phyloP scores from a whole-genome alignment of 305 asterid genomes.

The Fraxinus latifolia region DNA sequence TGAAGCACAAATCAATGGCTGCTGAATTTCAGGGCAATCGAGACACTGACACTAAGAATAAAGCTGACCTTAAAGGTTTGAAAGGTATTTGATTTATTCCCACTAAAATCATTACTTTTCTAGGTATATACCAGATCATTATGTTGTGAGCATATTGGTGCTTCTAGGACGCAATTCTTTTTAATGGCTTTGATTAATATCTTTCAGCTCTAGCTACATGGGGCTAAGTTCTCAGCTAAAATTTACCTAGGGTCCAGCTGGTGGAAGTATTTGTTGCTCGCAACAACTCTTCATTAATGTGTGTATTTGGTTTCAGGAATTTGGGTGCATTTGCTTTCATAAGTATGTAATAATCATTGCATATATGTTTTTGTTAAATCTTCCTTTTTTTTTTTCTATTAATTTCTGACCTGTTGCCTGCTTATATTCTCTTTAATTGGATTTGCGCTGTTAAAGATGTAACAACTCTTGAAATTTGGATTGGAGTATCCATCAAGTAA shows the following conservation, averaged over 20 bases:
- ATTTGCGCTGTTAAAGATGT: not conserved
- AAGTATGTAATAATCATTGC: not conserved
- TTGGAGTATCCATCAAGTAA: not conserved
- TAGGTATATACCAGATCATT: not conserved
- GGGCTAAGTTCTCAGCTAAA: not conserved
- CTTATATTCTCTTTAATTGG: not conserved
- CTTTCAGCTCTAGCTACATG: not conserved
- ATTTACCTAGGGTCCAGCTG: not conserved
- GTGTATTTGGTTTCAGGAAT: not conserved
- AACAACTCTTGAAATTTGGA: not conserved
- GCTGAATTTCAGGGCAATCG: slow-evolving; percentile 66
- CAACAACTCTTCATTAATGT: not conserved
- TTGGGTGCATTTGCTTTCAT: not conserved
- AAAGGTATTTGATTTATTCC: slow-evolving; percentile 49
- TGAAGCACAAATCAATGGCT: slow-evolving; percentile 71
- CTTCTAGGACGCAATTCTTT: not conserved
- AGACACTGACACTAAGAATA: slow-evolving; percentile 77
- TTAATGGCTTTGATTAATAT: not conserved
- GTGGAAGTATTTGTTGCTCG: not conserved
- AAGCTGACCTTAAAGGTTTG: slow-evolving; percentile 61
- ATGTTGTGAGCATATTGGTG: not conserved
- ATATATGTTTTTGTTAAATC: not conserved
- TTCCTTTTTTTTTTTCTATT: not conserved
- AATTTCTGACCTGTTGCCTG: not conserved
- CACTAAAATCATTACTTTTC: not conserved